Percentiles rank a stretch among this genome's conserved stretches.
phyloP scores from a whole-genome alignment of 306 rosid species.

The Cucumis hystrix region DNA sequence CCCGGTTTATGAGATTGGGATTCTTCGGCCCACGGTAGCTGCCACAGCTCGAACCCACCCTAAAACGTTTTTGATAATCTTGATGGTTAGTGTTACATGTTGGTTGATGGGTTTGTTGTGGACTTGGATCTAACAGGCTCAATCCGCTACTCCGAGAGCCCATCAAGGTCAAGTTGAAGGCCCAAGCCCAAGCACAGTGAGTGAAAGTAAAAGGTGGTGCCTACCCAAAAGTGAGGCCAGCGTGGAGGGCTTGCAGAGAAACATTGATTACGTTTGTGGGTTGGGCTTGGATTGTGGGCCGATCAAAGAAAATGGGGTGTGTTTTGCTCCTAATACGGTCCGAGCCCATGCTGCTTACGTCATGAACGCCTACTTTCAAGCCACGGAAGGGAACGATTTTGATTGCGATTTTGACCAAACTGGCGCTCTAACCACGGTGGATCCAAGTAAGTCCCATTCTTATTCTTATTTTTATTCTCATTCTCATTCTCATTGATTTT shows the following conservation, averaged over 20 bases:
- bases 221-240: conserved; percentile 17
- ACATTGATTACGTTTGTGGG: conserved; percentile 31
- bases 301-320: conserved; percentile 23
- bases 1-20: conserved; percentile 33
- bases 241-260: conserved; percentile 23
- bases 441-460: conserved; percentile 22
- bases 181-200: not conserved
- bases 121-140: conserved; percentile 31
- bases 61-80: conserved; percentile 12
- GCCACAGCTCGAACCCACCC: conserved; percentile 13
- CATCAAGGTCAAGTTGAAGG: not conserved
- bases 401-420: conserved; percentile 28
- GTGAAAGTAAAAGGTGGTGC: conserved; percentile 11
- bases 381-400: conserved; percentile 10
- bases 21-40: conserved; percentile 33
- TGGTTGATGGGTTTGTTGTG: conserved; percentile 26
- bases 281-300: conserved; percentile 37
- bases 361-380: conserved; percentile 47
- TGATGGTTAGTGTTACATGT: not conserved
- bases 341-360: conserved; percentile 57
- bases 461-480: too few relatives aligned
- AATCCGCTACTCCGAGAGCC: conserved; percentile 4
- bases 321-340: conserved; percentile 36
- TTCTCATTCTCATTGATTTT: too few relatives aligned
- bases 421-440: conserved; percentile 16